Base-by-base conservation (phyloP, 2,329 filamentous ascomycete species). In the Pseudopyrenochaeta lycopersici region DNA sequence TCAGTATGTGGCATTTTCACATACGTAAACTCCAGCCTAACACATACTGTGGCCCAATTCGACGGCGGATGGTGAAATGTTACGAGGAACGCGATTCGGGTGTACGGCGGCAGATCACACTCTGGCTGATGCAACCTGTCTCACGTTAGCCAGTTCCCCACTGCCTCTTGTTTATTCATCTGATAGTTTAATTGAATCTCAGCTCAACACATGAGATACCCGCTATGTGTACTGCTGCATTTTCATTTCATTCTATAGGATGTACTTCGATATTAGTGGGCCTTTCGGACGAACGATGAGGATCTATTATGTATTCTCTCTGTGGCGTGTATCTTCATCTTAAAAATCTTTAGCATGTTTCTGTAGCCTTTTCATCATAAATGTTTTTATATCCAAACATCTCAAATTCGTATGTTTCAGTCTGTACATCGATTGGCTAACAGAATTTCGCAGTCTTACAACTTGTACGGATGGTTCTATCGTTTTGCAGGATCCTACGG, bases 1-100 rank as follows among this genome's bases (percentile, higher is more conserved):
- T 58, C 20, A 55, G 63, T 12, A 54, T 58, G n/a, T 65, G 62
- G 62, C 50, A 58, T 4, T 49, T 59, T 5, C 39, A 63, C 6
- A 54, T 56, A 48, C 58, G 56, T 32, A 29, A 51, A 2, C 45
- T 47, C 0, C 52, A 60, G 2, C 60, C 60, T 11, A 52, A 52
- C 31, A 63, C 63, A 56, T 60, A 65, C 31, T 54, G 54, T 10
- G 62, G 62, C 2, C 52, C 56, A 7, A 52, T 36, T 41, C 53
- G 55, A 15, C 54, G 58, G 20, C 43, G 15, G 14, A 32, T 29
- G 10, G 5, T 57, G 7, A 6, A 49, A 10, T 52, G 49, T 45
- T 52, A 47, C 47, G 41, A 39, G 3, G 54, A 46, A 27, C 23
- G 44, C 20, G 47, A 33, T 18, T 49, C 17, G 47, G 54, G 38